Evolutionary conservation across 139 green algal species (phyloP).

Genomic region (Eudorina sp.): DNA sequence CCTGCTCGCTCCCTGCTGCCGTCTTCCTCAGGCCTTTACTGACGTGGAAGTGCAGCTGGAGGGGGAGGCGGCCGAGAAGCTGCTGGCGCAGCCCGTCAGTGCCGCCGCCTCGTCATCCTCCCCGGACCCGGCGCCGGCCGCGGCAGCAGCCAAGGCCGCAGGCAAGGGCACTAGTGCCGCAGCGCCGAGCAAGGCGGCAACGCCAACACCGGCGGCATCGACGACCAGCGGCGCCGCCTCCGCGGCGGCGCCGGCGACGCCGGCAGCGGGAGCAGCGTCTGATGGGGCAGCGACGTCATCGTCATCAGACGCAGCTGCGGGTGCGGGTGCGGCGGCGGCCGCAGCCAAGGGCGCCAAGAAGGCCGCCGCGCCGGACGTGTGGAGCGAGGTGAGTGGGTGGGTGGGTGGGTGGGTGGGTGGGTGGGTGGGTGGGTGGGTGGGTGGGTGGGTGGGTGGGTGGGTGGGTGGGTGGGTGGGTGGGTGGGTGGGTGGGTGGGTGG

Average conservation of each 20-base stretch:
- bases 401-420: background rate
- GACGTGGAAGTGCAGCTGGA: conserved; percentile 78
- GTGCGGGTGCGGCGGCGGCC: no score
- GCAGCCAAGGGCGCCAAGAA: conserved; percentile 13
- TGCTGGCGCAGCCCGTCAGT: background rate
- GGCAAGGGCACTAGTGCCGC: background rate
- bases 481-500: no score
- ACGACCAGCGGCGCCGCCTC: background rate
- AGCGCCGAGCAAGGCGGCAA: background rate
- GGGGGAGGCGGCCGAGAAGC: conserved; percentile 29
- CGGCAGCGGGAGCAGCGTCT: background rate
- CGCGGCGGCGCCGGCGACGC: background rate
- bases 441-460: no score
- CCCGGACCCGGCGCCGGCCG: background rate
- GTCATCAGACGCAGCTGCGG: no score
- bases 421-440: no score
- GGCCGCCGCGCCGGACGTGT: conserved; percentile 5
- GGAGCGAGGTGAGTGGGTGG: conserved; percentile 48
- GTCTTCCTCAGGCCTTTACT: conserved; percentile 74
- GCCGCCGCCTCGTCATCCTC: background rate
- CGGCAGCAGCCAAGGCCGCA: background rate
- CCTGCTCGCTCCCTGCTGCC: no score
- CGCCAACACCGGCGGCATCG: background rate
- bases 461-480: no score
- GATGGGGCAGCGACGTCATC: background rate